Conservation (phyloP, 306 rosid genomes). For the Inga leiocalycina region DNA sequence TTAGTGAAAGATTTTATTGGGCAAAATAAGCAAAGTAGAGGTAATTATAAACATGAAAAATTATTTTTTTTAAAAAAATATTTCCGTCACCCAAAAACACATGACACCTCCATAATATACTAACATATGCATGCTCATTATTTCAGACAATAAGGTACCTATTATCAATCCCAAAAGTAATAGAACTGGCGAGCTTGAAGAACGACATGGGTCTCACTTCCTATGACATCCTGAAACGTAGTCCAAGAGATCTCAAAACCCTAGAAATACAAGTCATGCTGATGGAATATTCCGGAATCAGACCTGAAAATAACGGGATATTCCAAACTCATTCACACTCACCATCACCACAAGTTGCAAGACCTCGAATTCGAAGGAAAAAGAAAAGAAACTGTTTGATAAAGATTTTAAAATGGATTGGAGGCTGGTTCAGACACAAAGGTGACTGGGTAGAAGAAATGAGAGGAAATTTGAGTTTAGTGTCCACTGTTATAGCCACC, state of each 20-base stretch:
- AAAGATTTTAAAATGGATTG: background rate
- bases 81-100: background rate
- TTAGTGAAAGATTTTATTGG: background rate
- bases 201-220: conserved; percentile 5
- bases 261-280: background rate
- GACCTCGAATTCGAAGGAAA: background rate
- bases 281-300: background rate
- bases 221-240: background rate
- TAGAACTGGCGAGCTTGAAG: background rate
- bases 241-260: conserved; percentile 7
- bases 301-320: background rate
- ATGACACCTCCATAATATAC: background rate
- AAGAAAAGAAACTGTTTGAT: background rate
- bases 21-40: background rate
- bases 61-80: background rate
- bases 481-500: background rate
- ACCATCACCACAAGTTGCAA: background rate
- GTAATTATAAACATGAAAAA: too few species aligned
- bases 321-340: background rate
- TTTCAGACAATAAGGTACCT: conserved; percentile 15
- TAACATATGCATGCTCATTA: background rate
- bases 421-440: background rate
- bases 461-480: conserved; percentile 4
- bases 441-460: background rate
- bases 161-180: background rate